Conservation (phyloP, 2,329 filamentous ascomycete species). For the Apiospora aurea region DNA sequence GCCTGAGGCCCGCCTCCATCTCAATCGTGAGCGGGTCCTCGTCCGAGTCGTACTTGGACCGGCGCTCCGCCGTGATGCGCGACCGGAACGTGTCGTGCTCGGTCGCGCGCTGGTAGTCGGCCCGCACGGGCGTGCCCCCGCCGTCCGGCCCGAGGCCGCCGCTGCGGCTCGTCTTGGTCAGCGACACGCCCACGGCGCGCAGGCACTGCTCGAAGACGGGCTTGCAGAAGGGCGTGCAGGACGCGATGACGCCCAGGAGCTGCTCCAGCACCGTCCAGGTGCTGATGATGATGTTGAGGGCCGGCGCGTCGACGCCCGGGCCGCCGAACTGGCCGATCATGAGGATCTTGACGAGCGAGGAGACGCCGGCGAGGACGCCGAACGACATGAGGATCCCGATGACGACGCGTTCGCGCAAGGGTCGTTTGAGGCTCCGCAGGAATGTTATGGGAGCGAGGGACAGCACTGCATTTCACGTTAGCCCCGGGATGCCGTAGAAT, state of each 20-base stretch:
- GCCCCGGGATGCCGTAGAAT: too few species aligned
- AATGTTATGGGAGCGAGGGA: constrained; percentile 16
- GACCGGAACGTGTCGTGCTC: constrained; percentile 19
- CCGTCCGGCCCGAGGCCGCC: background rate
- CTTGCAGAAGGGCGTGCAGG: constrained; percentile 23
- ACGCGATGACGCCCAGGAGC: constrained; percentile 1
- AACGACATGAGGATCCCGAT: constrained; percentile 19
- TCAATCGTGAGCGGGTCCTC: constrained; percentile 15
- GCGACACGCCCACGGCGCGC: background rate
- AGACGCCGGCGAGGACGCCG: constrained; percentile 19
- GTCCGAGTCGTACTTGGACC: constrained; percentile 1
- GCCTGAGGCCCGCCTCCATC: background rate
- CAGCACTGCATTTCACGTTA: background rate
- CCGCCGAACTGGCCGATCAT: background rate
- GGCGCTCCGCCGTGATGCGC: background rate
- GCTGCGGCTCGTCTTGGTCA: background rate
- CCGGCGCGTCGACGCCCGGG: background rate
- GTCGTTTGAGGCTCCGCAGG: constrained; percentile 13
- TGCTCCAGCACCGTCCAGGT: constrained; percentile 13
- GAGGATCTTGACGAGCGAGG: constrained; percentile 11
- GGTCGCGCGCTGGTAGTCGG: constrained; percentile 6
- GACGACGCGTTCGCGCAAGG: constrained; percentile 17
- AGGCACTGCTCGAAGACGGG: constrained; percentile 8
- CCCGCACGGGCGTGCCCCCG: background rate
- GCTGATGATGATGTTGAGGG: constrained; percentile 18